Evolutionary conservation across 2,329 filamentous ascomycete genomes (phyloP).

Genomic region (Aspergillus tanneri): DNA sequence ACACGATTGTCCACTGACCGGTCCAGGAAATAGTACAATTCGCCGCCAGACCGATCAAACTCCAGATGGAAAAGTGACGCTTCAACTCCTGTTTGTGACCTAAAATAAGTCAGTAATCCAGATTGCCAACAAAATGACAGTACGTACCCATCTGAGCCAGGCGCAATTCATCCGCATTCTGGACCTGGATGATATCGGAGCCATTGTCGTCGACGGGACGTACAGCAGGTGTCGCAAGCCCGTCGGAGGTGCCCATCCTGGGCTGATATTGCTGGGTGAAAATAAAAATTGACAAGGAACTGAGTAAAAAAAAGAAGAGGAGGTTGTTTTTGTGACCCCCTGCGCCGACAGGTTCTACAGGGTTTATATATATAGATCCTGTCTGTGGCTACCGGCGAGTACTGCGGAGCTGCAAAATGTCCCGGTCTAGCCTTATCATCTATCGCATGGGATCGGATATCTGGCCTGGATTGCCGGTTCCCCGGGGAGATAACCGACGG

Average conservation of each 20-base stretch:
- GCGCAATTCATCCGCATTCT: slow-evolving; percentile 43
- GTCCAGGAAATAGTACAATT: slow-evolving; percentile 55
- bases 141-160: slow-evolving; percentile 48
- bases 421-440: too few species aligned
- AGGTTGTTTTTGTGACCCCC: not conserved
- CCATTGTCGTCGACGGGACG: slow-evolving; percentile 1
- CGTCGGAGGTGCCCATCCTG: slow-evolving; percentile 15
- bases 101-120: slow-evolving; percentile 15
- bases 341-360: not conserved
- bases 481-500: slow-evolving; percentile 1
- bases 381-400: too few species aligned
- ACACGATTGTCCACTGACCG: slow-evolving; percentile 26
- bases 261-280: not conserved
- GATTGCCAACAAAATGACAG: too few species aligned
- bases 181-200: slow-evolving; percentile 19
- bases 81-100: slow-evolving; percentile 53
- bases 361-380: not conserved
- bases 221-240: slow-evolving; percentile 3
- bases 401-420: too few species aligned
- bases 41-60: slow-evolving; percentile 51
- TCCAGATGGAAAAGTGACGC: slow-evolving; percentile 50
- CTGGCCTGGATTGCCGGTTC: slow-evolving; percentile 5
- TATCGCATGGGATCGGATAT: not conserved
- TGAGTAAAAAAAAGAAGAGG: not conserved
- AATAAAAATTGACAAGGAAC: not conserved